These are phyloP conservation scores for Rhinocladiella similis DNA, from an alignment of 2,329 filamentous ascomycete genomes.

Conservation along the genomic window DNA sequence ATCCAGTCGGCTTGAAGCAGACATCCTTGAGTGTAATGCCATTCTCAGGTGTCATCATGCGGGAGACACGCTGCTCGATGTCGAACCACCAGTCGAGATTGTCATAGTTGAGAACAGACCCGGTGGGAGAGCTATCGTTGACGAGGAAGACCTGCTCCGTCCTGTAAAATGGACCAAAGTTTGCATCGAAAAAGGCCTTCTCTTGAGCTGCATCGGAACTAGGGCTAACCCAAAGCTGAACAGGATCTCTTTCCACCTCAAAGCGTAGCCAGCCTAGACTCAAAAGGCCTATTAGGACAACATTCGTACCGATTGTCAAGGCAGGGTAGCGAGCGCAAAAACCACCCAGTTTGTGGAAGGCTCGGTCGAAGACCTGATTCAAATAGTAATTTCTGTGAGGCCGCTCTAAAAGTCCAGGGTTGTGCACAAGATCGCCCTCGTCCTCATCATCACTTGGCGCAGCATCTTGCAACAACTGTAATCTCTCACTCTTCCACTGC, in stretches of 20 bases:
- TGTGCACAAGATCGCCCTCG: constrained; percentile 79
- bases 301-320: constrained; percentile 74
- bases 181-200: constrained; percentile 88
- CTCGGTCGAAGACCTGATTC: constrained; percentile 77
- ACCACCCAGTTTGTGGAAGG: constrained; percentile 79
- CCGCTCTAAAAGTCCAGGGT: constrained; percentile 73
- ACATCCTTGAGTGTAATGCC: constrained; percentile 76
- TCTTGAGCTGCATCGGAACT: constrained; percentile 87
- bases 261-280: constrained; percentile 89
- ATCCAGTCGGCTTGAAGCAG: constrained; percentile 89
- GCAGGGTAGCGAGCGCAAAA: constrained; percentile 79
- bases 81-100: constrained; percentile 92
- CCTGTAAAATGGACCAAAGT: constrained; percentile 94
- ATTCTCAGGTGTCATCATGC: constrained; percentile 68
- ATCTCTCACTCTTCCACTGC: constrained; percentile 73
- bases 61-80: constrained; percentile 74
- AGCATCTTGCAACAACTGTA: constrained; percentile 83
- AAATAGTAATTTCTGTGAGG: constrained; percentile 78
- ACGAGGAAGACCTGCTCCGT: constrained; percentile 92
- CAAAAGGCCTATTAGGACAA: constrained; percentile 74
- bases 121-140: constrained; percentile 68
- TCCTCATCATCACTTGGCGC: constrained; percentile 80
- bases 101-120: constrained; percentile 81
- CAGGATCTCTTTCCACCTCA: constrained; percentile 85
- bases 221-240: constrained; percentile 94